phyloP scores from a whole-genome alignment of 192 early-diverging fungal genomes.

The Piromyces finnis region DNA sequence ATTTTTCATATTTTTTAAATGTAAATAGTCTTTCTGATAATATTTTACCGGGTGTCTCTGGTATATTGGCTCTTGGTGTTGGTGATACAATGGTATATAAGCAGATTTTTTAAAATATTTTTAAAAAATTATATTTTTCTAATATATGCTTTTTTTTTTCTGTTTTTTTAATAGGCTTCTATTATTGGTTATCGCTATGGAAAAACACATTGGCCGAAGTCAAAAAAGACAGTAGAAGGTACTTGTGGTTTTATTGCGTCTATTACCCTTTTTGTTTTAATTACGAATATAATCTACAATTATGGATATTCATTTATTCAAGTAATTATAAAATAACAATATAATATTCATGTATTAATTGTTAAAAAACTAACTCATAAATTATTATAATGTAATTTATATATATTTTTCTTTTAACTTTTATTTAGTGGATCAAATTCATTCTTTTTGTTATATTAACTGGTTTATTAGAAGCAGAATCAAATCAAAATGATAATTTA shows the following conservation, averaged over 20 bases:
- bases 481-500: conserved; percentile 90
- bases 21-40: conserved; percentile 20
- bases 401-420: too few relatives aligned
- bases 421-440: conserved; percentile 15
- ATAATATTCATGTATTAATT: too few relatives aligned
- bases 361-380: too few relatives aligned
- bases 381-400: too few relatives aligned
- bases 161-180: conserved; percentile 67
- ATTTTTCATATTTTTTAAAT: background rate
- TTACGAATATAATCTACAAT: background rate
- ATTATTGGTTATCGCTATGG: conserved; percentile 64
- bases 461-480: conserved; percentile 63
- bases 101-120: too few relatives aligned
- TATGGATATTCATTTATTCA: background rate
- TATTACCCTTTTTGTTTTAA: conserved; percentile 5
- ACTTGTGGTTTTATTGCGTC: conserved; percentile 58
- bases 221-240: conserved; percentile 73
- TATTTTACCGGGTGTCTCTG: conserved; percentile 31
- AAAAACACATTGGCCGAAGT: conserved; percentile 48
- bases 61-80: conserved; percentile 74
- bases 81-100: conserved; percentile 75
- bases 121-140: too few relatives aligned
- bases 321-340: too few relatives aligned
- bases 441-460: conserved; percentile 7
- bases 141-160: background rate